phyloP scores from a whole-genome alignment of 164 flowering plant species.

The Annona squamosa region DNA sequence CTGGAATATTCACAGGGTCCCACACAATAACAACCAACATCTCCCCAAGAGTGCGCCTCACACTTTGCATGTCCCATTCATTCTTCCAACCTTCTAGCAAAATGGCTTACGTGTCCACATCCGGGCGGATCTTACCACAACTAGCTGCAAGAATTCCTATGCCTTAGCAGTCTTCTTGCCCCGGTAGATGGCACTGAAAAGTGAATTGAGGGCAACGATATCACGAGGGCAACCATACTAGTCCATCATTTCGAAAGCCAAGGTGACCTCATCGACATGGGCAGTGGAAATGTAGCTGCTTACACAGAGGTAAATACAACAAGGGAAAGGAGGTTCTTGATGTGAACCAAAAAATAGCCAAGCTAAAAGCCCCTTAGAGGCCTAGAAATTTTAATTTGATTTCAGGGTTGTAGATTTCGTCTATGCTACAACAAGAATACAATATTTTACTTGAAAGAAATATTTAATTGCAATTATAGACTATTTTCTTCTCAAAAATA shows the following conservation, averaged over 20 bases:
- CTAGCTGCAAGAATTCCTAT: conserved; percentile 29
- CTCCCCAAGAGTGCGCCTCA: conserved; percentile 37
- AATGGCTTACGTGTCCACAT: conserved; percentile 62
- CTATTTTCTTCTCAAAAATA: no score
- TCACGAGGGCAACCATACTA: conserved; percentile 50
- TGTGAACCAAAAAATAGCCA: conserved; percentile 1
- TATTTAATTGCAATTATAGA: no score
- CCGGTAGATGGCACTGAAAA: conserved; percentile 63
- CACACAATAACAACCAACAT: conserved; percentile 63
- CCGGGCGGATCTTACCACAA: conserved; percentile 40
- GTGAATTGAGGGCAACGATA: conserved; percentile 53
- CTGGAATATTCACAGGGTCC: conserved; percentile 39
- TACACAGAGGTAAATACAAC: conserved; percentile 68
- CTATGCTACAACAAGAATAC: no score
- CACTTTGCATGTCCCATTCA: conserved; percentile 35
- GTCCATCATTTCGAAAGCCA: conserved; percentile 68
- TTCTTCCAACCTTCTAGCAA: conserved; percentile 74
- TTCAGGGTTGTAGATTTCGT: no score
- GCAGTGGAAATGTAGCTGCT: conserved; percentile 45
- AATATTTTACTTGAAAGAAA: no score
- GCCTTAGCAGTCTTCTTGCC: conserved; percentile 44
- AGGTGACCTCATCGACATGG: conserved; percentile 43
- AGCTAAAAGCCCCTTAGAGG: no score
- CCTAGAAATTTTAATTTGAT: no score
- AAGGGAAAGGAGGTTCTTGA: conserved; percentile 39